Evolutionary conservation across 108 stramenopile species (phyloP).

Genomic region (Skeletonema tropicum): DNA sequence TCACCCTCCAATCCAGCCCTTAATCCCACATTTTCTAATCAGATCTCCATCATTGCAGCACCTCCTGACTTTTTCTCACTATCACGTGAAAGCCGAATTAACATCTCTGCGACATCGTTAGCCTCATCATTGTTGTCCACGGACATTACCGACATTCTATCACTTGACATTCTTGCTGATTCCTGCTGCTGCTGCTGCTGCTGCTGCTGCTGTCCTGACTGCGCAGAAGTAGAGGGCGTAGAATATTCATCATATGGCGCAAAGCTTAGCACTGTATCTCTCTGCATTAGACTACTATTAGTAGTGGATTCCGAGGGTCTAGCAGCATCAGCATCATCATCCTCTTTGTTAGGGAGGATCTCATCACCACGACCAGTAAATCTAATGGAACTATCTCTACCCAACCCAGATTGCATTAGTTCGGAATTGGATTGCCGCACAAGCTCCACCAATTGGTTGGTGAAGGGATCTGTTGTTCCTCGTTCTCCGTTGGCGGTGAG

Average conservation of each 20-base stretch:
- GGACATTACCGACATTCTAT: not conserved
- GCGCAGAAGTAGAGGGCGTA: not conserved
- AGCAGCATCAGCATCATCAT: not conserved
- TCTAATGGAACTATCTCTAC: not conserved
- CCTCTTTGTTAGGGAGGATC: not conserved
- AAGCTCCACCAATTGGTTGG: not conserved
- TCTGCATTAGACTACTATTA: not conserved
- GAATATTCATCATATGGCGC: not conserved
- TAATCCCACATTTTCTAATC: not conserved
- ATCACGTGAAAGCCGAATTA: not conserved
- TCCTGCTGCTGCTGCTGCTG: not conserved
- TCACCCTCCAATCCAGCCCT: no score
- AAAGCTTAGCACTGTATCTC: not conserved
- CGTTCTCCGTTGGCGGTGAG: not conserved
- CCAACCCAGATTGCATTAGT: not conserved
- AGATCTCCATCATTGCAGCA: not conserved
- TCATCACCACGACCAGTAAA: not conserved
- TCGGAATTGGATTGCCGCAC: not conserved
- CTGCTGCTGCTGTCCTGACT: not conserved
- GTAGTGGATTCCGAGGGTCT: not conserved
- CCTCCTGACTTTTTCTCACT: not conserved
- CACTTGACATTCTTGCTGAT: not conserved
- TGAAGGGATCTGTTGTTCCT: not conserved
- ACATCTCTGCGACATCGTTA: not conserved
- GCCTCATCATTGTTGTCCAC: not conserved